Evolutionary conservation across 2,329 filamentous ascomycete genomes (phyloP).

Genomic region (Fusarium irregulare): DNA sequence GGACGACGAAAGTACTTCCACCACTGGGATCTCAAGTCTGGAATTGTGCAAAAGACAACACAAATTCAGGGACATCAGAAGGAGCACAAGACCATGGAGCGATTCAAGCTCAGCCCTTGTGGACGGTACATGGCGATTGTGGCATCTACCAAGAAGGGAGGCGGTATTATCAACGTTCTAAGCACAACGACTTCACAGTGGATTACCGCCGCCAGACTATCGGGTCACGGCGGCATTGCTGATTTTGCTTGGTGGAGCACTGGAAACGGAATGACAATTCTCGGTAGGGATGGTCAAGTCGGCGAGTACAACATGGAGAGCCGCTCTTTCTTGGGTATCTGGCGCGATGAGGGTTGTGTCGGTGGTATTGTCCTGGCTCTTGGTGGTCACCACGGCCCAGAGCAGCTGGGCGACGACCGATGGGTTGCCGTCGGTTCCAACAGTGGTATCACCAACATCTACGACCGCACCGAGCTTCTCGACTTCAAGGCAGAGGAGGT

Average conservation of each 20-base stretch:
- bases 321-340: constrained; percentile 79
- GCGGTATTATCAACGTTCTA: constrained; percentile 88
- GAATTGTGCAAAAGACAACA: constrained; percentile 83
- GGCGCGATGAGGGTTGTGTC: constrained; percentile 90
- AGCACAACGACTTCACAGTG: constrained; percentile 86
- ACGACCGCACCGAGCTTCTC: constrained; percentile 79
- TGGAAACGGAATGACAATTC: constrained; percentile 82
- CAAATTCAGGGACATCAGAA: constrained; percentile 79
- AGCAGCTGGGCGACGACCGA: constrained; percentile 77
- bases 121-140: constrained; percentile 87
- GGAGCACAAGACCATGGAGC: constrained; percentile 91
- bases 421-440: constrained; percentile 91
- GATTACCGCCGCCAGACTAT: constrained; percentile 83
- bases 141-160: constrained; percentile 83
- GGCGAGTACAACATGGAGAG: constrained; percentile 84
- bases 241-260: constrained; percentile 95
- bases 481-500: constrained; percentile 54
- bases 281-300: constrained; percentile 87
- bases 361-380: constrained; percentile 85
- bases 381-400: constrained; percentile 74
- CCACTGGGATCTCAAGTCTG: constrained; percentile 88
- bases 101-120: constrained; percentile 87
- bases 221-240: constrained; percentile 83
- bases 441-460: constrained; percentile 91
- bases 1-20: constrained; percentile 93